Evolutionary conservation across 148 eudicot genomes (phyloP).

Genomic region (Silene uniflora): DNA sequence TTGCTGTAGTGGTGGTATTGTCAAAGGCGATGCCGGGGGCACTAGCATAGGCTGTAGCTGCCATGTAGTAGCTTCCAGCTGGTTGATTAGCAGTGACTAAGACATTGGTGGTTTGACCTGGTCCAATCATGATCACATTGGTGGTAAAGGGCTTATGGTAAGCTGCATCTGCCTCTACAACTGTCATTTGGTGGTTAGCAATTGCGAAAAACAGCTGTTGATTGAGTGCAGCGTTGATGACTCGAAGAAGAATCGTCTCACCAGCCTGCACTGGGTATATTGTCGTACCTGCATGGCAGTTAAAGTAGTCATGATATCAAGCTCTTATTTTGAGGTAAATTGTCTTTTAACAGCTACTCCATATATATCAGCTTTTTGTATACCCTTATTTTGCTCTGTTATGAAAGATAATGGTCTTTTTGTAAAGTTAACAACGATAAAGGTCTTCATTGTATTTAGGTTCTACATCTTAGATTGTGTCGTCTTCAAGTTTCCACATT

Average conservation of each 20-base stretch:
- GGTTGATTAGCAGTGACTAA: constrained; percentile 63
- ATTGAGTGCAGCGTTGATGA: constrained; percentile 93
- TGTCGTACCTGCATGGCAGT: constrained; percentile 45
- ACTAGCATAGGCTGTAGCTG: constrained; percentile 71
- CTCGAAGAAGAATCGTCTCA: constrained; percentile 65
- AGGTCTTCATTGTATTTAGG: no score
- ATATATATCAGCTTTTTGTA: background rate
- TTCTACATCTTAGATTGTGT: no score
- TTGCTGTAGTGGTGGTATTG: constrained; percentile 87
- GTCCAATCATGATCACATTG: no score
- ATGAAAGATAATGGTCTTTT: background rate
- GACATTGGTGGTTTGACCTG: constrained; percentile 22
- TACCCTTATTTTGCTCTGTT: background rate
- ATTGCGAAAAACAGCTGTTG: constrained; percentile 75
- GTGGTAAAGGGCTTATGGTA: no score
- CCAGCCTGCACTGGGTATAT: constrained; percentile 43
- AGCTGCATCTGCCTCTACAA: no score
- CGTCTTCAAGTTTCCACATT: background rate
- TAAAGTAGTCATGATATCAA: background rate
- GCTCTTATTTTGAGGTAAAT: background rate
- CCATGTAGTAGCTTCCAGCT: constrained; percentile 24
- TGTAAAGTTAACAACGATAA: no score
- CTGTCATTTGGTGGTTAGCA: constrained; percentile 49
- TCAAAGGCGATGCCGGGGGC: constrained; percentile 55
- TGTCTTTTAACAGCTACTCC: background rate